These are phyloP conservation scores for Phytophthora nicotianae DNA, from an alignment of 352 stramenopile genomes.

Conservation along the genomic window DNA sequence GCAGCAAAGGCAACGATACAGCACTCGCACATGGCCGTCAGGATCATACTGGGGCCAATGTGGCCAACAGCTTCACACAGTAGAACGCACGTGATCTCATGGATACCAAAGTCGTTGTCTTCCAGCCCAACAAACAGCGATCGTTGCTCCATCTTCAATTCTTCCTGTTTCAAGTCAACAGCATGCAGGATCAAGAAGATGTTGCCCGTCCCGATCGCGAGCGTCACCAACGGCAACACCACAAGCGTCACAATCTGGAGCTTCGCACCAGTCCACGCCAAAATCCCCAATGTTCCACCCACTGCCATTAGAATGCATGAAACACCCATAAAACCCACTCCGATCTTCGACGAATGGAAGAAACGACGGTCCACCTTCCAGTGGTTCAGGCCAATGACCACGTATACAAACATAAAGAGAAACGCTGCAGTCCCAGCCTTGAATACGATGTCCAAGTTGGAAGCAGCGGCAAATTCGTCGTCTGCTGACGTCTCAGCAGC, in stretches of 20 bases:
- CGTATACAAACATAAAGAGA: constrained; percentile 71
- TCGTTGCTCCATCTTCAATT: constrained; percentile 48
- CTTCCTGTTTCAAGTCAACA: constrained; percentile 51
- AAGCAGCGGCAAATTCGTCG: constrained; percentile 65
- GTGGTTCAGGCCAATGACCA: constrained; percentile 70
- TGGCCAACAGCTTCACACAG: constrained; percentile 49
- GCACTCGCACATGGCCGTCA: constrained; percentile 53
- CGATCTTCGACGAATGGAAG: constrained; percentile 71
- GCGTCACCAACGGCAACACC: constrained; percentile 62
- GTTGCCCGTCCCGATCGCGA: constrained; percentile 76
- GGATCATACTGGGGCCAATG: constrained; percentile 67
- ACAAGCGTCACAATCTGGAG: constrained; percentile 77
- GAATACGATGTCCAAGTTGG: constrained; percentile 48
- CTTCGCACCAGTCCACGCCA: constrained; percentile 65
- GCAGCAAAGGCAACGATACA: constrained; percentile 54
- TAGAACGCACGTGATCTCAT: constrained; percentile 58
- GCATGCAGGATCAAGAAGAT: constrained; percentile 75
- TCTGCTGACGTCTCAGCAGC: constrained; percentile 59
- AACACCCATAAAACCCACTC: constrained; percentile 67
- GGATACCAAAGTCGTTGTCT: constrained; percentile 48
- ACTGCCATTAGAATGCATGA: constrained; percentile 67
- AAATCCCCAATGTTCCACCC: constrained; percentile 67
- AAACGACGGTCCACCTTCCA: constrained; percentile 53
- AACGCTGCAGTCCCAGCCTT: constrained; percentile 57
- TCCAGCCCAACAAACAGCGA: constrained; percentile 57